A percentile compares a stretch with the other conserved stretches of the same genome.
These are phyloP conservation scores for Russula compacta DNA, from an alignment of 768 basidiomycete species.

Conservation along the genomic window DNA sequence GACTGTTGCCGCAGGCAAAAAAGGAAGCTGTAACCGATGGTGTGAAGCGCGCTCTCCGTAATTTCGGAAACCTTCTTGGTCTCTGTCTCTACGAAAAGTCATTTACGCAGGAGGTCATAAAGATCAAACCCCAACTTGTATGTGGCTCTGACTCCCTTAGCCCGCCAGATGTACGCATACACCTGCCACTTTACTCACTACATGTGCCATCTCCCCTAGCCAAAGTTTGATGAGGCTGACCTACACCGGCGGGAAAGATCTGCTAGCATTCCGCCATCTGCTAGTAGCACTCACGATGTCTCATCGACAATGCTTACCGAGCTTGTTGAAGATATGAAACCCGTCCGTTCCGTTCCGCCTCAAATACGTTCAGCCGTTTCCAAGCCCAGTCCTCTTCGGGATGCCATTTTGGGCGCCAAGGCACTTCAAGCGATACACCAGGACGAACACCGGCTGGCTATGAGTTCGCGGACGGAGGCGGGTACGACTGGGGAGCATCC, in stretches of 20 bases:
- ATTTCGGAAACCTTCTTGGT: slow-evolving; percentile 90
- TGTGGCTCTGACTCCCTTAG: slow-evolving; percentile 26
- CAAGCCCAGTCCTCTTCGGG: slow-evolving; percentile 5
- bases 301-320: neutral
- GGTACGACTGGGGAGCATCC: neutral
- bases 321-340: slow-evolving; percentile 7
- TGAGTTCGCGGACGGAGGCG: neutral
- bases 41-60: slow-evolving; percentile 81
- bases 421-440: neutral
- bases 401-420: neutral
- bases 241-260: slow-evolving; percentile 56
- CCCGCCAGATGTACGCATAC: slow-evolving; percentile 4
- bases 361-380: neutral
- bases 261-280: slow-evolving; percentile 21
- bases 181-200: neutral
- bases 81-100: slow-evolving; percentile 97
- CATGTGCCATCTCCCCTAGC: slow-evolving; percentile 28
- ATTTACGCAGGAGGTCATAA: slow-evolving; percentile 74
- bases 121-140: slow-evolving; percentile 80
- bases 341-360: neutral
- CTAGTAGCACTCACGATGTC: neutral
- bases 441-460: neutral
- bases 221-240: slow-evolving; percentile 57
- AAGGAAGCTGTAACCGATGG: slow-evolving; percentile 97
- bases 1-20: slow-evolving; percentile 59